A percentile compares a stretch with the other conserved stretches of the same genome.
These are phyloP conservation scores for Alternaria sp. DNA, from an alignment of 2,329 filamentous ascomycete genomes.

Conservation along the genomic window DNA sequence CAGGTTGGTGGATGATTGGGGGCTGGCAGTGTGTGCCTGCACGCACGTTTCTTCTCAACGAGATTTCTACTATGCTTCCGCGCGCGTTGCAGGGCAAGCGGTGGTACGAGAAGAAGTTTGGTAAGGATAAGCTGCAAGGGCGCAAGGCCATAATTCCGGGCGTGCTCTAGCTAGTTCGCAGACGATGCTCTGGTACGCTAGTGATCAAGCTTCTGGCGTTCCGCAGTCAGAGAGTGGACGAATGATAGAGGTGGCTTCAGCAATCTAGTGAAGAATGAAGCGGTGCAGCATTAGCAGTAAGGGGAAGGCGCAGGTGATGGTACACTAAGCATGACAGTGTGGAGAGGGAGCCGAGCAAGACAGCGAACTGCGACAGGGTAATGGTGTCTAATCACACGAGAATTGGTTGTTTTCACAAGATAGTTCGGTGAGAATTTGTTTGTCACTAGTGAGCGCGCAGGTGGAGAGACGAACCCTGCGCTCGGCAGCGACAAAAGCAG, in stretches of 20 bases:
- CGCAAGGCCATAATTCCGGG: constrained; percentile 76
- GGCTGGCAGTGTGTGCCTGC: constrained; percentile 73
- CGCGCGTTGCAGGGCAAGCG: constrained; percentile 78
- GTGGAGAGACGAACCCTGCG: constrained; percentile 1
- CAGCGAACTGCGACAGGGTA: neutral
- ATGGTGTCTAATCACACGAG: neutral
- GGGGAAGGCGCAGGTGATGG: neutral
- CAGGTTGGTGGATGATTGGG: constrained; percentile 81
- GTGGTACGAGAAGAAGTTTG: constrained; percentile 92
- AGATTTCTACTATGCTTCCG: constrained; percentile 88
- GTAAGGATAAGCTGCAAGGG: constrained; percentile 76
- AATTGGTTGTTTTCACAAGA: neutral
- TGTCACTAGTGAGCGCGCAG: neutral
- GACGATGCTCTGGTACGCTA: neutral
- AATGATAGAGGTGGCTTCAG: neutral
- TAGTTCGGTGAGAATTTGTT: neutral
- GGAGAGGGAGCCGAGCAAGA: neutral
- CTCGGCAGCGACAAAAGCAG: constrained; percentile 1
- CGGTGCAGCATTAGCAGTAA: constrained; percentile 2
- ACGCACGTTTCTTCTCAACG: constrained; percentile 82
- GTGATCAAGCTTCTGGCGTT: constrained; percentile 1
- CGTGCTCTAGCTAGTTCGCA: constrained; percentile 49
- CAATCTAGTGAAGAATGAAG: neutral
- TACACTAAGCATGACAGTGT: constrained; percentile 15
- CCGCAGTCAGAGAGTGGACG: neutral